These are phyloP conservation scores for Fusarium setosum DNA, from an alignment of 2,329 filamentous ascomycete genomes.

Conservation along the genomic window DNA sequence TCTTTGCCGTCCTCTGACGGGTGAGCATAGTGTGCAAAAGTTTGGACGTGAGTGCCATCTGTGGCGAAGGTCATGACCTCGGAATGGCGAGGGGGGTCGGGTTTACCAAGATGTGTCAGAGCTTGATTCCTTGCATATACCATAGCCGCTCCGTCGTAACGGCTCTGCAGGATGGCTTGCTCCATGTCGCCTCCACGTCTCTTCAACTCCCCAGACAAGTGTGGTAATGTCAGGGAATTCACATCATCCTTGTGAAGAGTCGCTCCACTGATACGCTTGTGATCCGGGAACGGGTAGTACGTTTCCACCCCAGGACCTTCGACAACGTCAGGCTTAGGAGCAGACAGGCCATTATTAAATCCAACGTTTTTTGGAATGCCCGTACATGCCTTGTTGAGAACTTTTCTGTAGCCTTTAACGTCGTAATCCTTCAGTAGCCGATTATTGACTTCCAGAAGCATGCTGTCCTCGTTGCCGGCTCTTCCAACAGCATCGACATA, in stretches of 20 bases:
- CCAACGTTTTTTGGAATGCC: slow-evolving; percentile 39
- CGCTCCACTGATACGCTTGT: background rate
- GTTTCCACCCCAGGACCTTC: slow-evolving; percentile 32
- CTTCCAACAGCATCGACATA: background rate
- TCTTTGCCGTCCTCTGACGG: background rate
- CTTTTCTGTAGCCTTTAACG: slow-evolving; percentile 6
- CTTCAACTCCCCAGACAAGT: background rate
- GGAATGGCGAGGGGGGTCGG: background rate
- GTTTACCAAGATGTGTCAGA: background rate
- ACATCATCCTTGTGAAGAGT: background rate
- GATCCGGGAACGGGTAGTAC: background rate
- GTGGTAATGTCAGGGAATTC: background rate
- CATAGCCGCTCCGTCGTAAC: background rate
- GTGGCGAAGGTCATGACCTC: background rate
- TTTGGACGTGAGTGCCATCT: background rate
- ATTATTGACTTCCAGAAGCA: accelerated
- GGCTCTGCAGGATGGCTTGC: background rate
- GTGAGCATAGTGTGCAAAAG: background rate
- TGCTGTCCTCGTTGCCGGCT: background rate
- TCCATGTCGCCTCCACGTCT: background rate
- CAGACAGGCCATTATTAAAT: slow-evolving; percentile 43
- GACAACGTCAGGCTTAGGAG: slow-evolving; percentile 43
- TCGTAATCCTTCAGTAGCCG: slow-evolving; percentile 36
- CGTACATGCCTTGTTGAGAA: slow-evolving; percentile 28
- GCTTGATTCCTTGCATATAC: background rate